Evolutionary conservation across 768 basidiomycete genomes (phyloP).

Genomic region (Trametes cubensis): DNA sequence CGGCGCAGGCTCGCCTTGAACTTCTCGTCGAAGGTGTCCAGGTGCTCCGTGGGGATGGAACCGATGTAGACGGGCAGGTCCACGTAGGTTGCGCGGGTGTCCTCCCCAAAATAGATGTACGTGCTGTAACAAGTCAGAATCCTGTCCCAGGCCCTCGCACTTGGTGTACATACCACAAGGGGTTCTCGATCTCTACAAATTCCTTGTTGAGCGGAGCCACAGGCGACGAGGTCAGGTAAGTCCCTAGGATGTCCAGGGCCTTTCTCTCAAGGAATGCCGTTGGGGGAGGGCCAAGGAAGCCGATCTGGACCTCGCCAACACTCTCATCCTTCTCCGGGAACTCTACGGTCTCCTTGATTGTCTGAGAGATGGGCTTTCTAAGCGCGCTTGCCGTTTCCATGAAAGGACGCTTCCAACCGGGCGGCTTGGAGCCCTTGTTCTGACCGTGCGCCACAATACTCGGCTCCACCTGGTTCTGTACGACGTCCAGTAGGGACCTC

Average conservation of each 20-base stretch:
- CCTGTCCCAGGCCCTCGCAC: neutral
- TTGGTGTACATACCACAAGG: slow-evolving; percentile 66
- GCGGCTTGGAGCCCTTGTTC: slow-evolving; percentile 66
- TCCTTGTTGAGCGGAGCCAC: slow-evolving; percentile 87
- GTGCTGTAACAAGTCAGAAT: slow-evolving; percentile 50
- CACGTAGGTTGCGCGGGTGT: slow-evolving; percentile 68
- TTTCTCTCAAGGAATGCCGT: slow-evolving; percentile 73
- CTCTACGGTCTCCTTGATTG: slow-evolving; percentile 69
- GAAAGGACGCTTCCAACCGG: slow-evolving; percentile 93
- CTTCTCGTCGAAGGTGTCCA: slow-evolving; percentile 71
- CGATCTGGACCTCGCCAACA: slow-evolving; percentile 81
- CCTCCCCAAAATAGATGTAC: slow-evolving; percentile 83
- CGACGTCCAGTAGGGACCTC: slow-evolving; percentile 72
- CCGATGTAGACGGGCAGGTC: slow-evolving; percentile 79
- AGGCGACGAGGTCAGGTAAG: slow-evolving; percentile 85
- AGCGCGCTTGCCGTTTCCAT: slow-evolving; percentile 80
- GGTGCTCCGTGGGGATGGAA: slow-evolving; percentile 79
- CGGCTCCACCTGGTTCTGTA: slow-evolving; percentile 85
- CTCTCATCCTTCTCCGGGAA: slow-evolving; percentile 98
- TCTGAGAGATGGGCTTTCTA: slow-evolving; percentile 54
- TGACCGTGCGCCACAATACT: slow-evolving; percentile 75
- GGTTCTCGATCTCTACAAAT: slow-evolving; percentile 88
- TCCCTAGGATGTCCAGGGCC: slow-evolving; percentile 84
- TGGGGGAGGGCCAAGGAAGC: slow-evolving; percentile 76
- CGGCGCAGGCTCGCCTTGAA: slow-evolving; percentile 69